Evolutionary conservation across 306 rosid genomes (phyloP), one percentile per base, ranked within the genome.

Genomic region (Cucumis melo): DNA sequence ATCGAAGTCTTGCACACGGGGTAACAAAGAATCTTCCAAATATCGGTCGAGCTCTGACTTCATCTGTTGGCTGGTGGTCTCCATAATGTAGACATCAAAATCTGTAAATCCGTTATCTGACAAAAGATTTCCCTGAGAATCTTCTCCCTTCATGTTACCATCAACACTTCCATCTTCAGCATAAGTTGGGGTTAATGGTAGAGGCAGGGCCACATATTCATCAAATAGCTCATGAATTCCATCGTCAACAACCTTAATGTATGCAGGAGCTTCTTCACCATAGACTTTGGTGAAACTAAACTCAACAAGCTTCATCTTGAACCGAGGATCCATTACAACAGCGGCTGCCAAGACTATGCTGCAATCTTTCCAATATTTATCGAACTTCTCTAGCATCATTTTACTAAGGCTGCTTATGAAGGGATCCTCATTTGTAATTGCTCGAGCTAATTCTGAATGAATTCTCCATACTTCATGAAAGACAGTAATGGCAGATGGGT

Each of bases 221-320:
- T 89, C 90, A 76, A 94, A 91, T 62, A 94, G 89, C 84, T 91
- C 98, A 36, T 91, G 96, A 78, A 91, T 82, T 67, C 96, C 98
- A 62, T 91, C 96, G 60, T 94, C 93, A 48, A 94, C 98, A 2
- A 84, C 82, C 93, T 83, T 91, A 79, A 92, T 84, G 83, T 63
- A 86, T 11, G 65, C 59, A n/a, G 85, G 87, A 63, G 98, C 88
- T 59, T 90, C 95, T 10, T 94, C 97, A 6, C 92, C 91, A 38
- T 84, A 89, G 62, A 92, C 78, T 84, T 88, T 90, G 51, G 94
- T 82, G 91, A 94, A 94, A 86, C 96, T 90, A 60, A 91, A 94
- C 88, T 94, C 97, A 34, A 94, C 95, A 76, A 94, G 91, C 91
- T 91, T 91, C 97, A 92, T 89, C 89, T 94, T 94, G 84, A 94